These are phyloP conservation scores for Tricholoma hemisulphureum DNA, from an alignment of 768 basidiomycete species.

Conservation along the genomic window DNA sequence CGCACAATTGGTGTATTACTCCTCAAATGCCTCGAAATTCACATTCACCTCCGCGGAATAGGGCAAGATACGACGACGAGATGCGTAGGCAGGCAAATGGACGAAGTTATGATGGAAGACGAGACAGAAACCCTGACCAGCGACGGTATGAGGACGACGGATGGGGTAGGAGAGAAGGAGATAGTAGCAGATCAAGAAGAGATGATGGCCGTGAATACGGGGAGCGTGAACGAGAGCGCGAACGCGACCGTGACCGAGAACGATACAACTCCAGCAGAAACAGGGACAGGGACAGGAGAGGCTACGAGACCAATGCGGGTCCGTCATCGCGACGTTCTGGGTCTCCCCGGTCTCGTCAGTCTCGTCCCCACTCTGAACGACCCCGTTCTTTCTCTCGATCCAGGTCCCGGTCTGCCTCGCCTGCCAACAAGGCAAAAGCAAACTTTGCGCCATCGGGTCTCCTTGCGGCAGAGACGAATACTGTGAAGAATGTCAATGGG, in stretches of 20 bases:
- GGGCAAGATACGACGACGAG: conserved; percentile 18
- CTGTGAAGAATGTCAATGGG: conserved; percentile 73
- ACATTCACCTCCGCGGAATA: conserved; percentile 16
- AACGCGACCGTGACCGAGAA: conserved; percentile 47
- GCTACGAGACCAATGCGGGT: conserved; percentile 21
- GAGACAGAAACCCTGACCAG: conserved; percentile 12
- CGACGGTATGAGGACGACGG: conserved; percentile 8
- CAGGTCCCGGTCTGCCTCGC: conserved; percentile 46
- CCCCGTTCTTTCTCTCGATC: conserved; percentile 38
- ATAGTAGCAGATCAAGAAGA: conserved; percentile 8
- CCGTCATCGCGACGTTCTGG: conserved; percentile 52
- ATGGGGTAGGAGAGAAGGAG: conserved; percentile 7
- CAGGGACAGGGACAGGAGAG: conserved; percentile 30
- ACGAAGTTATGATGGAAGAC: conserved; percentile 8
- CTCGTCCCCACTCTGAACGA: conserved; percentile 35
- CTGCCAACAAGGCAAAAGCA: conserved; percentile 71
- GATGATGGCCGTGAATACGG: conserved; percentile 14
- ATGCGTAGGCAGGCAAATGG: conserved; percentile 2
- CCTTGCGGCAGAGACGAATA: conserved; percentile 95
- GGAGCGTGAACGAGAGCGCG: conserved; percentile 31
- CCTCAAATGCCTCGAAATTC: conserved; percentile 21
- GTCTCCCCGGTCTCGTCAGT: conserved; percentile 52
- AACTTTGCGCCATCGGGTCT: conserved; percentile 88
- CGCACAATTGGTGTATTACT: no score
- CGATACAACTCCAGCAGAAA: conserved; percentile 34